Evolutionary conservation across 345 rosid species (phyloP), one percentile per base, ranked within the genome.

Genomic region (Mangifera indica): DNA sequence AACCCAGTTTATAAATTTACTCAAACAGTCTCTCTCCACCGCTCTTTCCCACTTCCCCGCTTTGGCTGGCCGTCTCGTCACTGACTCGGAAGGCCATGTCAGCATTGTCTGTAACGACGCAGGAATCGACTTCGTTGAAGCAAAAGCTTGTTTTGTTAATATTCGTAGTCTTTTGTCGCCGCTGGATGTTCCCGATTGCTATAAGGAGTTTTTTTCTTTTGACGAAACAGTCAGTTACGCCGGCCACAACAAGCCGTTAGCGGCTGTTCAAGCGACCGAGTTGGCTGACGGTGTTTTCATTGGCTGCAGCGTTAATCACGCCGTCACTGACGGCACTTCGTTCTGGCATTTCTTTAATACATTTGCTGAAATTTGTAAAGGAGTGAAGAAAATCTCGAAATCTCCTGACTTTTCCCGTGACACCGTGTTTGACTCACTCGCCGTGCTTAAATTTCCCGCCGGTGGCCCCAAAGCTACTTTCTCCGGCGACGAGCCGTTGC

Each of bases 271-370:
- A 77, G 87, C 91, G 5, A 95, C 98, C 8, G 93, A 90, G 85
- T 80, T 95, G 0, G 71, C 73, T 1, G 97, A 92, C 71, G 97
- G 89, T 10, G 79, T 91, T 9, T 95, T 95, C 83, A 51, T 95
- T 22, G 98, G 97, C 20, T 86, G 92, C 64, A 78, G 93, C 9
- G 87, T 91, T 13, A 92, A 95, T 75, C 99, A 95, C 51, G 84
- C 98, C 20, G 97, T 95, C 55, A 84, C 93, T 0, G 98, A 95
- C 22, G 99, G 99, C 14, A 91, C 93, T 8, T 95, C 99, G 15
- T 88, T 95, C 54, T 95, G 99, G 99, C 98, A 95, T 76, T 90
- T 95, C 75, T 89, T 95, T 72, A 95, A 95, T 60, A 80, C 98
- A 0, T 86, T 92, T 60, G 99, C 99, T 10, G 96, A 88, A 69